Conservation (phyloP, 257 asterid genomes). For the Nicotiana knightiana region DNA sequence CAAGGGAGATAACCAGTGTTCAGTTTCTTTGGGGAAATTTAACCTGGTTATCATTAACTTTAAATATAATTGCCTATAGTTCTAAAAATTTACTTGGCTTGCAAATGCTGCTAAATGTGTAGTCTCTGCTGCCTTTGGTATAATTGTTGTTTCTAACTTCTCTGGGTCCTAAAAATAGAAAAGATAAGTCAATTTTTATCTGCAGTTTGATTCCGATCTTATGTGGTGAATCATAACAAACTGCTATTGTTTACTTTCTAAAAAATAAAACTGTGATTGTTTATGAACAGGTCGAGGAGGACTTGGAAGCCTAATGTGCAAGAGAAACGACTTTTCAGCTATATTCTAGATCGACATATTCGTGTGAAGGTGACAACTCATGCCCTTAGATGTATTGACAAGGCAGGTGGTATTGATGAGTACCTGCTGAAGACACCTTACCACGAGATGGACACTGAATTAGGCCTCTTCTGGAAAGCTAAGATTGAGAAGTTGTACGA, state of each 20-base stretch:
- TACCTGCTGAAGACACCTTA: constrained; percentile 87
- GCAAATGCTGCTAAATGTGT: background rate
- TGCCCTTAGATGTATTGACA: constrained; percentile 94
- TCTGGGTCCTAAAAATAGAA: background rate
- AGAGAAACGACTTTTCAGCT: constrained; percentile 86
- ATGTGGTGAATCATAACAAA: background rate
- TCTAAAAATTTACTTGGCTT: background rate
- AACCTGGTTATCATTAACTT: background rate
- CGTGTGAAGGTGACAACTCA: constrained; percentile 85
- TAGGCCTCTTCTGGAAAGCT: constrained; percentile 85
- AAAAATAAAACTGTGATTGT: background rate
- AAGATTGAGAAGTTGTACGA: constrained; percentile 81
- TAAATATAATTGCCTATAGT: background rate
- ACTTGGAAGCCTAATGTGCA: constrained; percentile 90
- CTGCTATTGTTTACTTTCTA: background rate
- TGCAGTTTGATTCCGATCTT: background rate
- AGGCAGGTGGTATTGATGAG: constrained; percentile 95
- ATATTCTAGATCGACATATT: constrained; percentile 74
- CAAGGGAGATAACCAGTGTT: background rate
- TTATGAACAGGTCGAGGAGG: constrained; percentile 60
- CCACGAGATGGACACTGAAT: constrained; percentile 84
- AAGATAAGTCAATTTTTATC: background rate
- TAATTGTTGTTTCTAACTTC: background rate
- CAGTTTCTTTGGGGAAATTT: background rate
- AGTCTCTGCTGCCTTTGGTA: background rate